Evolutionary conservation across 2,329 filamentous ascomycete species (phyloP).

Genomic region (Paraconiothyrium brasiliense): DNA sequence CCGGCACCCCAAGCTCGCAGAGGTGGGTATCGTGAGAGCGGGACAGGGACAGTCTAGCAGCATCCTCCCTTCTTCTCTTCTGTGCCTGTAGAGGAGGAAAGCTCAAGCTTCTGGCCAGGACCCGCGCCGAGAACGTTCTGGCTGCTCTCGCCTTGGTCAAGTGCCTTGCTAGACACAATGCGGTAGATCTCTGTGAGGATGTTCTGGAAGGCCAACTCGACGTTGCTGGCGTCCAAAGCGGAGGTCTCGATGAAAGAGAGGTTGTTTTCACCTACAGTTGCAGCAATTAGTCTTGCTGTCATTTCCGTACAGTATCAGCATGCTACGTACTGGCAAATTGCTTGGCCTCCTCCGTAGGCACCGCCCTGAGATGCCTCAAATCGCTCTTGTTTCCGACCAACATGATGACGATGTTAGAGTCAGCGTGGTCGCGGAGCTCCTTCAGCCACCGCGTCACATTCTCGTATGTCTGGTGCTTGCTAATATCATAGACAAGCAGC

Average conservation of each 20-base stretch:
- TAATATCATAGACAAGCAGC: slow-evolving; percentile 98
- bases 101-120: slow-evolving; percentile 6
- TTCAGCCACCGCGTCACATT: slow-evolving; percentile 99
- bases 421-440: slow-evolving; percentile 96
- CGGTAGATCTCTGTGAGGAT: slow-evolving; percentile 99
- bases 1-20: slow-evolving; percentile 25
- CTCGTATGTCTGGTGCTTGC: slow-evolving; percentile 99
- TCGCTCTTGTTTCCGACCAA: slow-evolving; percentile 99
- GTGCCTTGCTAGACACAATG: slow-evolving; percentile 96
- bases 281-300: slow-evolving; percentile 20
- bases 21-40: slow-evolving; percentile 22
- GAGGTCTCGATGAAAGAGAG: slow-evolving; percentile 99
- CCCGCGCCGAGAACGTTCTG: slow-evolving; percentile 77
- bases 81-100: slow-evolving; percentile 72
- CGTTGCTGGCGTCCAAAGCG: slow-evolving; percentile 97
- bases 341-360: slow-evolving; percentile 97
- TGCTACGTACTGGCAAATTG: slow-evolving; percentile 84
- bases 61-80: slow-evolving; percentile 82
- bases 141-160: slow-evolving; percentile 85
- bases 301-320: slow-evolving; percentile 25
- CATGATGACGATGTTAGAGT: slow-evolving; percentile 99
- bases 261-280: slow-evolving; percentile 84
- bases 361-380: slow-evolving; percentile 96
- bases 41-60: slow-evolving; percentile 65
- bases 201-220: slow-evolving; percentile 99